Evolutionary conservation across 257 asterid species (phyloP), one percentile per base, ranked within the genome.

Genomic region (Penstemon davidsonii): DNA sequence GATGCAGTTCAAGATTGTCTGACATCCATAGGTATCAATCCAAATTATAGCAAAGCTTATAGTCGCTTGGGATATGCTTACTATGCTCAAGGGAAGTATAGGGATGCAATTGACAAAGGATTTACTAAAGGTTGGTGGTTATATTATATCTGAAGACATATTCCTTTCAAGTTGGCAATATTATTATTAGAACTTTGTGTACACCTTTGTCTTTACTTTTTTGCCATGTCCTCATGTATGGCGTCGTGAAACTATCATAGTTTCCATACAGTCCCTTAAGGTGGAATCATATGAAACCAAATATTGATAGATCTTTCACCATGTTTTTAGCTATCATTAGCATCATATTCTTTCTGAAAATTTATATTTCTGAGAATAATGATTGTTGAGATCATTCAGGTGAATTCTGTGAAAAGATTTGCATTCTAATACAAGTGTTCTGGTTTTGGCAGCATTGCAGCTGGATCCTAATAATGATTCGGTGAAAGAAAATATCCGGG

Each of bases 31-130:
- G 84, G 80, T 55, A 80, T 88, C 58, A 77, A 91, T 75, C 96
- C 97, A 58, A 81, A 78, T 76, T 91, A 91, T 64, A 82, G 96
- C 83, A 88, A 91, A 81, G 97, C 89, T 61, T 91, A 88, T 74
- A 88, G 97, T 78, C 94, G 97, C 37, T 70, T 88, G 81, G 96
- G 97, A 69, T 88, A 86, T 80, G 96, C 85, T 73, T 88, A 88
- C 72, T 86, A 88, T 79, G 86, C 96, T 75, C 92, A 91, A 81
- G 95, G 95, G 74, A 86, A 64, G 69, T 90, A 86, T 79, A 80
- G 79, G 74, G 97, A 90, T 75, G 97, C 97, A 60, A 85, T 90
- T 70, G 91, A 83, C 66, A 69, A 83, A 76, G 97, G 97, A 75
- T 90, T 80, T 79, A 53, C 4, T 61, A 85, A 78, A 90, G 97